Percentiles rank a stretch among this genome's conserved stretches.
Evolutionary conservation across 1,284 basidiomycete species (phyloP).

Genomic region (Sphaerobolus stellatus): DNA sequence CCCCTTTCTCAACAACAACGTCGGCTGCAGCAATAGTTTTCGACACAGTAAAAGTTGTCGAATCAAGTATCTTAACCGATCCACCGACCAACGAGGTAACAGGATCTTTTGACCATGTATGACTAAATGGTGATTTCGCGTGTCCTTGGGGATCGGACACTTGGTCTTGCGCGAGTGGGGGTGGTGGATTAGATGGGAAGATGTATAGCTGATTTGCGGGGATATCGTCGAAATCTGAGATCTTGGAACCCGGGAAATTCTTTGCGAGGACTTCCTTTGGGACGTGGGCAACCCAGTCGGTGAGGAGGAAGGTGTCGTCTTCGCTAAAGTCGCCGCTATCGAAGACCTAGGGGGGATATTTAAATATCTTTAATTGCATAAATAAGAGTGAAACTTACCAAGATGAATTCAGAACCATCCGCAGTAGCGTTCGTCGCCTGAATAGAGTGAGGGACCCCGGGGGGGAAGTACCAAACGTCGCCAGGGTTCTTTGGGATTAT

Average conservation of each 20-base stretch:
- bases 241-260: slow-evolving; percentile 57
- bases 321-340: slow-evolving; percentile 67
- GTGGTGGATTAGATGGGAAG: slow-evolving; percentile 52
- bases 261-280: slow-evolving; percentile 64
- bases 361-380: slow-evolving; percentile 8
- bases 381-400: slow-evolving; percentile 42
- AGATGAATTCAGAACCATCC: slow-evolving; percentile 66
- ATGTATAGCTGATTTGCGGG: slow-evolving; percentile 64
- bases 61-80: slow-evolving; percentile 62
- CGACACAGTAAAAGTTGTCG: slow-evolving; percentile 55
- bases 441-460: slow-evolving; percentile 62
- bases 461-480: slow-evolving; percentile 69
- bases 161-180: slow-evolving; percentile 38
- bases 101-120: slow-evolving; percentile 26
- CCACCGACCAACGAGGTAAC: slow-evolving; percentile 43
- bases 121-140: slow-evolving; percentile 52
- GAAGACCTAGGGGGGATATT: slow-evolving; percentile 47
- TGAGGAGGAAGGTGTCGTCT: slow-evolving; percentile 65
- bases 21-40: slow-evolving; percentile 64
- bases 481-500: slow-evolving; percentile 32
- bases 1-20: slow-evolving; percentile 66
- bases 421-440: slow-evolving; percentile 60
- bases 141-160: slow-evolving; percentile 51
- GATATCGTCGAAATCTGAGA: slow-evolving; percentile 56
- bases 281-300: slow-evolving; percentile 66